Conservation (phyloP, 306 rosid genomes). For the Vigna reflexopilosa region DNA sequence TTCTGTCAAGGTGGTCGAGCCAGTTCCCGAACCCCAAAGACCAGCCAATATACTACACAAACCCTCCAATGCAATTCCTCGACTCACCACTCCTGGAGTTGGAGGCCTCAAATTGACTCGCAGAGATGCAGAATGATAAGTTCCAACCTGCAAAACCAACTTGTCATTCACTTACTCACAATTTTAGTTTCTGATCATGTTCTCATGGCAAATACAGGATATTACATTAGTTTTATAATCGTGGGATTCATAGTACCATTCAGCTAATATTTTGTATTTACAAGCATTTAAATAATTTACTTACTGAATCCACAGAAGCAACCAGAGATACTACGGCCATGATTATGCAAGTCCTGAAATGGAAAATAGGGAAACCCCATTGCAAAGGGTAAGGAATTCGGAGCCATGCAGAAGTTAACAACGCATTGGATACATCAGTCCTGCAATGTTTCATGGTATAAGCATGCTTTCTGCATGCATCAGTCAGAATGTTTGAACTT, state of each 20-base stretch:
- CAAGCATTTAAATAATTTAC: conserved; percentile 45
- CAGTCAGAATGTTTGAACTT: conserved; percentile 75
- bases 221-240: too few species aligned
- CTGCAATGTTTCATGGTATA: conserved; percentile 81
- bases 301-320: conserved; percentile 79
- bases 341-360: conserved; percentile 73
- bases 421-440: conserved; percentile 81
- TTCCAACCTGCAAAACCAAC: conserved; percentile 64
- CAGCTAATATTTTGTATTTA: conserved; percentile 19
- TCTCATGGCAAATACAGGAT: neutral
- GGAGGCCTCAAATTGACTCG: conserved; percentile 72
- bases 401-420: conserved; percentile 77
- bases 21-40: conserved; percentile 83
- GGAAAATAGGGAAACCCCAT: conserved; percentile 86
- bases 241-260: neutral
- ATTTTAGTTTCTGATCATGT: neutral
- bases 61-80: conserved; percentile 91
- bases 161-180: conserved; percentile 7
- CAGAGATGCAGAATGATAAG: conserved; percentile 71
- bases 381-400: conserved; percentile 83
- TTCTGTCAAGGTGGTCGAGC: conserved; percentile 83
- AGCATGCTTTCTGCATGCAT: conserved; percentile 78
- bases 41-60: conserved; percentile 84
- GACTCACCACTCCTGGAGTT: conserved; percentile 76
- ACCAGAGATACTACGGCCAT: conserved; percentile 71